Conservation (phyloP, 208 protist species). For the Wallacemonas sp. region DNA sequence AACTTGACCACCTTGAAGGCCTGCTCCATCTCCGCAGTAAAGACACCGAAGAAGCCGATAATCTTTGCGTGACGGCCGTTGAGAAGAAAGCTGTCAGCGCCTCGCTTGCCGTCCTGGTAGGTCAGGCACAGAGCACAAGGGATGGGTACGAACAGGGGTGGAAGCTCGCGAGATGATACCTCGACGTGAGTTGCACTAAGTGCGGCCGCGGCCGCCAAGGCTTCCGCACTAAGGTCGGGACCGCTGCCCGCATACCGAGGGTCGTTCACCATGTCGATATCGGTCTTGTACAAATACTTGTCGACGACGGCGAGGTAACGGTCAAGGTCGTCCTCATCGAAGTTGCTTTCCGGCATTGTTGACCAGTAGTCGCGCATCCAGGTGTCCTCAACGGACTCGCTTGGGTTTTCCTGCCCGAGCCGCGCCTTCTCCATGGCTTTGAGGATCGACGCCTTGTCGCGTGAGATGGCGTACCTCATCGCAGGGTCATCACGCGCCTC, state of each 20-base stretch:
- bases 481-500: conserved; percentile 67
- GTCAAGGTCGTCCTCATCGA: conserved; percentile 73
- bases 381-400: neutral
- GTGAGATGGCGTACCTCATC: conserved; percentile 60
- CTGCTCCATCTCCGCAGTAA: conserved; percentile 46
- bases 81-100: conserved; percentile 54
- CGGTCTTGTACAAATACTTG: conserved; percentile 45
- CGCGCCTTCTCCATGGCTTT: conserved; percentile 11
- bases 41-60: conserved; percentile 82
- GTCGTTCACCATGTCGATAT: conserved; percentile 55
- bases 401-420: neutral
- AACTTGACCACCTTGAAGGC: conserved; percentile 70
- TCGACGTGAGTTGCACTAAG: neutral
- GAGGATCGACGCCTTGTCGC: conserved; percentile 36
- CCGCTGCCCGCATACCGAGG: conserved; percentile 11
- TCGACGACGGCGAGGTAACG: conserved; percentile 66
- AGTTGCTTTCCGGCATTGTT: conserved; percentile 58
- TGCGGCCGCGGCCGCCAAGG: neutral
- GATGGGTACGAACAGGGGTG: conserved; percentile 44
- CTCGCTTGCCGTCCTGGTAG: conserved; percentile 70
- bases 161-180: neutral
- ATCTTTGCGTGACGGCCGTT: conserved; percentile 75
- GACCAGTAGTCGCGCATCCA: conserved; percentile 34
- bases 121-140: conserved; percentile 82
- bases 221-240: neutral